A percentile compares a stretch with the other conserved stretches of the same genome.
phyloP scores from a whole-genome alignment of 306 rosid genomes.

The Prunus fruticosa region DNA sequence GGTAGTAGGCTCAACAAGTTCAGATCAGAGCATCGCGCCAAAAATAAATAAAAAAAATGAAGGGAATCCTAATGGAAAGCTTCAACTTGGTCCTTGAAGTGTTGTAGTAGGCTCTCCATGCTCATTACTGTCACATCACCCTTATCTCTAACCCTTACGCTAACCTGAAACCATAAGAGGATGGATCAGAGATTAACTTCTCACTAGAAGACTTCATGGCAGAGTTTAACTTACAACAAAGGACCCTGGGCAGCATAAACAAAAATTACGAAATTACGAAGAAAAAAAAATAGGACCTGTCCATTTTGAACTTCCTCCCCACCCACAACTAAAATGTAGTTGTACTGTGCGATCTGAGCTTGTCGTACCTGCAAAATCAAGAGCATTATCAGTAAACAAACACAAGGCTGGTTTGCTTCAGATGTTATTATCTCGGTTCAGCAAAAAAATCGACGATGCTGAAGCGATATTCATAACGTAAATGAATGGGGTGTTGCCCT shows the following conservation, averaged over 20 bases:
- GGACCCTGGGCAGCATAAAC: background rate
- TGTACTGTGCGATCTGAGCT: slow-evolving; percentile 84
- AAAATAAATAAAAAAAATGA: no score
- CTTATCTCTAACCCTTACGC: slow-evolving; percentile 78
- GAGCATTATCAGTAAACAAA: slow-evolving; percentile 18
- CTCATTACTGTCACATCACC: slow-evolving; percentile 62
- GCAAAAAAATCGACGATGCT: background rate
- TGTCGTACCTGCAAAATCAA: slow-evolving; percentile 70
- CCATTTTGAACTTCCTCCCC: slow-evolving; percentile 84
- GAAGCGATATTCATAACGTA: no score
- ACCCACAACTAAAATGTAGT: slow-evolving; percentile 88
- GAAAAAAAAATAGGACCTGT: slow-evolving; percentile 42
- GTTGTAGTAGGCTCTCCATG: slow-evolving; percentile 57
- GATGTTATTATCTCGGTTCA: no score
- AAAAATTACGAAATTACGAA: background rate
- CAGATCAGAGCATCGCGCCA: no score
- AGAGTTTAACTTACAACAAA: no score
- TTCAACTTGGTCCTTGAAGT: slow-evolving; percentile 55
- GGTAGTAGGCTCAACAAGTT: no score
- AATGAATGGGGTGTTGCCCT: no score
- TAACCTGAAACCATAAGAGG: slow-evolving; percentile 53
- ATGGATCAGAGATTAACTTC: slow-evolving; percentile 25
- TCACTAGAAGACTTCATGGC: background rate
- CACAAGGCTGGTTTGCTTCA: background rate
- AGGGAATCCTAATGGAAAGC: slow-evolving; percentile 47